Conservation (phyloP, 2,329 filamentous ascomycete species). For the Bipolaris zeicola region DNA sequence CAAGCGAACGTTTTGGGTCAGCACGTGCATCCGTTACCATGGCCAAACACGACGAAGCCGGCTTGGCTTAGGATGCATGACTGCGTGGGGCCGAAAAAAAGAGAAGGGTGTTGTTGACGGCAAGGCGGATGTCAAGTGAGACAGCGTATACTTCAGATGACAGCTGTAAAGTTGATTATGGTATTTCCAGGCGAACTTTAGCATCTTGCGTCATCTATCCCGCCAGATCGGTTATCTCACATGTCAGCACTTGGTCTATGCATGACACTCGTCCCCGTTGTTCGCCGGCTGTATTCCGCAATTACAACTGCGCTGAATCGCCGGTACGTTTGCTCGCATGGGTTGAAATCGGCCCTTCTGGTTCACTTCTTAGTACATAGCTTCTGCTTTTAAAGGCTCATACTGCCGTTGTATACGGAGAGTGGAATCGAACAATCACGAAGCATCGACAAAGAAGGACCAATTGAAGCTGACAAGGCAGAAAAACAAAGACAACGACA, state of each 20-base stretch:
- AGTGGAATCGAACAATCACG: neutral
- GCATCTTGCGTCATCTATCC: neutral
- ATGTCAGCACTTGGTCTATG: neutral
- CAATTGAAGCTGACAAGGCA: neutral
- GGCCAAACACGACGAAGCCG: neutral
- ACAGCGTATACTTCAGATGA: neutral
- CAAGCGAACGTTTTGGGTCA: neutral
- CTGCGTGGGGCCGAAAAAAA: neutral
- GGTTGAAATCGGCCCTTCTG: neutral
- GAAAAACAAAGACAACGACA: neutral
- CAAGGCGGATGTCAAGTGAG: neutral
- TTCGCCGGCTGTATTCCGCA: neutral
- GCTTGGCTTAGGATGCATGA: conserved; percentile 1
- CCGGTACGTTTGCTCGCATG: neutral
- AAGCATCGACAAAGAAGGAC: neutral
- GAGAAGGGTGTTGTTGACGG: neutral
- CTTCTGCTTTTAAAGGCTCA: neutral
- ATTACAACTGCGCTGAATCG: neutral
- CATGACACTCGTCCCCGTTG: neutral
- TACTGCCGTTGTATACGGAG: neutral
- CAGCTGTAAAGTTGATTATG: neutral
- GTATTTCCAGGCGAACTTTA: neutral
- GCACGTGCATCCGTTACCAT: neutral
- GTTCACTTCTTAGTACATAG: neutral
- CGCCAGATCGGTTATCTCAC: neutral